These are phyloP conservation scores for Akanthomyces dipterigenus DNA, from an alignment of 2,329 filamentous ascomycete genomes.

Conservation along the genomic window DNA sequence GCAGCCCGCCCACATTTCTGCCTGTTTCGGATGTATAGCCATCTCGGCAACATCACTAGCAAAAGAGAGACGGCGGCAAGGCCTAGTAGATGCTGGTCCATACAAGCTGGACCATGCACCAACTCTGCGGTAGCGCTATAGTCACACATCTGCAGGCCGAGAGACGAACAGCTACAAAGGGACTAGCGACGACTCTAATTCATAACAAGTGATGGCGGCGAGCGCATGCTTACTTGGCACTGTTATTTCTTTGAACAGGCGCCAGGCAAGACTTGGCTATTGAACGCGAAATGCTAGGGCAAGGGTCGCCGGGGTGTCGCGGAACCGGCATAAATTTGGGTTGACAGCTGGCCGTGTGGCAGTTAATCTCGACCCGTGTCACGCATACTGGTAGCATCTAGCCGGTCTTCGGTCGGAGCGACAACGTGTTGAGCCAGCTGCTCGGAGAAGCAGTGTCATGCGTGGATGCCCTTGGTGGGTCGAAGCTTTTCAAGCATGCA, in stretches of 20 bases:
- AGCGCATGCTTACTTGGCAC: neutral
- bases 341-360: slow-evolving; percentile 11
- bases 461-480: slow-evolving; percentile 5
- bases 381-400: neutral
- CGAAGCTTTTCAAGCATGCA: slow-evolving; percentile 4
- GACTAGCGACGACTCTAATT: neutral
- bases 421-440: slow-evolving; percentile 1
- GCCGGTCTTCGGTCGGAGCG: neutral
- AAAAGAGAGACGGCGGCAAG: neutral
- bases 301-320: neutral
- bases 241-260: neutral
- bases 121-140: neutral
- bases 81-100: neutral
- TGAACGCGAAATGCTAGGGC: neutral
- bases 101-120: neutral
- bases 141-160: neutral
- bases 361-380: slow-evolving; percentile 7
- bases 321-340: neutral
- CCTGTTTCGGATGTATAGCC: neutral
- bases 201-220: neutral
- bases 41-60: neutral
- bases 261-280: neutral
- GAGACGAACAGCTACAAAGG: neutral
- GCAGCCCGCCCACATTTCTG: neutral
- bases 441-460: slow-evolving; percentile 5